Percentiles rank a stretch among this genome's conserved stretches.
These are phyloP conservation scores for Euphrasia confusa DNA, from an alignment of 257 asterid genomes.

Conservation along the genomic window DNA sequence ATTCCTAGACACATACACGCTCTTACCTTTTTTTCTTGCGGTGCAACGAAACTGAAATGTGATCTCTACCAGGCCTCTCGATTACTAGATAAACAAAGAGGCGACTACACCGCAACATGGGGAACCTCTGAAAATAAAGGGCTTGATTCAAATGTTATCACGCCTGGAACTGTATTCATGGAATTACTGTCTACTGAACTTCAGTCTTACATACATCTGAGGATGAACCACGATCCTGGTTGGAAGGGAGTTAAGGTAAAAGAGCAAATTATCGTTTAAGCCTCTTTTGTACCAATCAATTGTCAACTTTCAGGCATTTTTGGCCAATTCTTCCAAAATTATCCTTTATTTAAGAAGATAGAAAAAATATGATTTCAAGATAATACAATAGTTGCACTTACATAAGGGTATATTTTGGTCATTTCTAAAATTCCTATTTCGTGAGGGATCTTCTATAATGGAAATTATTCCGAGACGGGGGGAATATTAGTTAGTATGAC, in stretches of 20 bases:
- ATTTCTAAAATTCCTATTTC: too few species aligned
- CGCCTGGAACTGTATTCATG: slow-evolving; percentile 80
- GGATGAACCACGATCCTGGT: slow-evolving; percentile 49
- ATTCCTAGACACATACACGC: too few species aligned
- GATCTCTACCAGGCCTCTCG: slow-evolving; percentile 32
- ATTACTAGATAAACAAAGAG: slow-evolving; percentile 18
- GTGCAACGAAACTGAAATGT: slow-evolving; percentile 7
- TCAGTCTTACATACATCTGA: slow-evolving; percentile 42
- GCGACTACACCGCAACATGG: slow-evolving; percentile 9
- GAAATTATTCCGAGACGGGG: too few species aligned
- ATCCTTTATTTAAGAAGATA: too few species aligned
- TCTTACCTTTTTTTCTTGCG: slow-evolving; percentile 3
- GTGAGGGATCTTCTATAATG: too few species aligned
- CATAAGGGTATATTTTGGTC: too few species aligned
- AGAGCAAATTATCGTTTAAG: not conserved
- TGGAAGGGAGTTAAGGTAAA: slow-evolving; percentile 61
- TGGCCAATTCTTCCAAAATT: too few species aligned
- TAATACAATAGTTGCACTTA: too few species aligned
- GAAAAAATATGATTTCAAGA: too few species aligned
- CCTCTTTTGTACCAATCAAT: too few species aligned
- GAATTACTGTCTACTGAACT: slow-evolving; percentile 51
- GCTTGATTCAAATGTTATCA: slow-evolving; percentile 64
- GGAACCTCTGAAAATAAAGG: slow-evolving; percentile 15
- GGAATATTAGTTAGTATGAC: too few species aligned
- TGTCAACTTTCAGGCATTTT: too few species aligned